Evolutionary conservation across 306 rosid genomes (phyloP).

Genomic region (Vigna unguiculata): DNA sequence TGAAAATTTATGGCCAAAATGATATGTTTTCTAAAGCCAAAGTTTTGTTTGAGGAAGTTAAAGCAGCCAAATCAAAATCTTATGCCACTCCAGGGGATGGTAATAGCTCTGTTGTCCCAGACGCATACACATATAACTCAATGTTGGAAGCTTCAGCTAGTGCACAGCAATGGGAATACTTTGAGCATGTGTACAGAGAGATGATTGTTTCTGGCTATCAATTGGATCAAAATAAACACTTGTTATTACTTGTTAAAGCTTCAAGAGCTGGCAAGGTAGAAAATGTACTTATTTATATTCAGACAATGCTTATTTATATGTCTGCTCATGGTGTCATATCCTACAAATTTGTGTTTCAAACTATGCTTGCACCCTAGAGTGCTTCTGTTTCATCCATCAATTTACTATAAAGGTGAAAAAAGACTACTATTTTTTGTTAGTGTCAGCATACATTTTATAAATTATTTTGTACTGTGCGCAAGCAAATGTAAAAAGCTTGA

Average conservation of each 20-base stretch:
- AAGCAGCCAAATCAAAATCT: constrained; percentile 53
- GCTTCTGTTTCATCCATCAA: constrained; percentile 6
- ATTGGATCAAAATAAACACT: constrained; percentile 73
- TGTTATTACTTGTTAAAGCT: constrained; percentile 68
- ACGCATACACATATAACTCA: constrained; percentile 69
- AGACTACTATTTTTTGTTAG: neutral
- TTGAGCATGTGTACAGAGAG: constrained; percentile 87
- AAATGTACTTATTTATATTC: neutral
- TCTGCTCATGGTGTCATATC: constrained; percentile 37
- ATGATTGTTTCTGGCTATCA: constrained; percentile 76
- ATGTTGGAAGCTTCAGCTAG: constrained; percentile 84
- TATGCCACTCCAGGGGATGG: constrained; percentile 39
- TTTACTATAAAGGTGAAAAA: constrained; percentile 8
- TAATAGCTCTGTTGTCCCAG: constrained; percentile 55
- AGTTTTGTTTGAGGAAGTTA: constrained; percentile 79
- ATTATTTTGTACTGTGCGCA: constrained; percentile 29
- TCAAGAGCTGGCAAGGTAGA: constrained; percentile 91
- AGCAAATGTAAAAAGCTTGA: neutral
- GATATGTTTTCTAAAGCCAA: constrained; percentile 87
- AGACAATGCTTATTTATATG: constrained; percentile 25
- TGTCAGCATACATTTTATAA: constrained; percentile 1
- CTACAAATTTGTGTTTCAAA: constrained; percentile 27
- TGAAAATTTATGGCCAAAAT: constrained; percentile 77
- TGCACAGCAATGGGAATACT: constrained; percentile 95
- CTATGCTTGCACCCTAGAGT: neutral